Evolutionary conservation across 176 grass and related monocot species (phyloP).

Genomic region (Tillandsia fasciculata): DNA sequence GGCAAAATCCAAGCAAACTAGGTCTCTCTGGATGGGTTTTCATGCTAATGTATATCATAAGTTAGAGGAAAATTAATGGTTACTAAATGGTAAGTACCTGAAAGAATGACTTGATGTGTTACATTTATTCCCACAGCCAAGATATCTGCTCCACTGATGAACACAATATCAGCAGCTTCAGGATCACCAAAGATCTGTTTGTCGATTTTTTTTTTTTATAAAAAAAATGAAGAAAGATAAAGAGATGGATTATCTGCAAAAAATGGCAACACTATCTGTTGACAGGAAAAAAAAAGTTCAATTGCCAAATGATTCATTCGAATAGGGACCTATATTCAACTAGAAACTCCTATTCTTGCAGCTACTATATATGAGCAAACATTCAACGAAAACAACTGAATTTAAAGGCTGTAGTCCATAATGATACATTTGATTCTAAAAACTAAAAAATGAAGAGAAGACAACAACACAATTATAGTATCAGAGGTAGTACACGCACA

Average conservation of each 20-base stretch:
- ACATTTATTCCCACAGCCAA: constrained; percentile 81
- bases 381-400: background rate
- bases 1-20: too few species aligned
- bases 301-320: background rate
- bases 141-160: constrained; percentile 85
- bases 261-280: too few species aligned
- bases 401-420: background rate
- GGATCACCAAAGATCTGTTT: constrained; percentile 54
- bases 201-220: background rate
- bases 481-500: background rate
- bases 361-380: too few species aligned
- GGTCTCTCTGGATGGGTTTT: too few species aligned
- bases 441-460: background rate
- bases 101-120: constrained; percentile 84
- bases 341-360: background rate
- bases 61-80: background rate
- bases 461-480: background rate
- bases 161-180: constrained; percentile 80
- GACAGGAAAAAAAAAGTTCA: background rate
- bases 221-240: background rate
- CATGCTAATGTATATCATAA: background rate
- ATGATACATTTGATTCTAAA: background rate
- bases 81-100: constrained; percentile 22
- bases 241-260: background rate
- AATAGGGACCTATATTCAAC: background rate